Evolutionary conservation across 1,139 yeast species (phyloP).

Genomic region (Insectozyma bohioensis): DNA sequence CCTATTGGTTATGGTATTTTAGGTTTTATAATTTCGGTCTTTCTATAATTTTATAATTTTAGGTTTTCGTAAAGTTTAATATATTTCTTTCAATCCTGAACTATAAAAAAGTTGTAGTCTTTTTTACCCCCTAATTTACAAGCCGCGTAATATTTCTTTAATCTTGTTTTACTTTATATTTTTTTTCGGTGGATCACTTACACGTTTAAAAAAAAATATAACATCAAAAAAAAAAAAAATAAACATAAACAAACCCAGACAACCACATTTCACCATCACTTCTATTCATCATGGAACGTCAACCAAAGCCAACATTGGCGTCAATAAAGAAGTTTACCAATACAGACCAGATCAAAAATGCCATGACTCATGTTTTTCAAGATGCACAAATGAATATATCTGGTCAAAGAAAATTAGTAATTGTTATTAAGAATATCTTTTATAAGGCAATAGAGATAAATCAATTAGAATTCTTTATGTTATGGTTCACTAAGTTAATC

Average conservation of each 20-base stretch:
- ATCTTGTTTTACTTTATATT: too few relatives aligned
- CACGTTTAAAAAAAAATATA: background rate
- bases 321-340: slow-evolving; percentile 23
- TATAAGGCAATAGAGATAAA: slow-evolving; percentile 52
- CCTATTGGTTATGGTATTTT: too few relatives aligned
- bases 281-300: slow-evolving; percentile 6
- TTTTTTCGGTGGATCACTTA: too few relatives aligned
- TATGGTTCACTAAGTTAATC: slow-evolving; percentile 58
- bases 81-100: too few relatives aligned
- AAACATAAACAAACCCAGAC: slow-evolving; percentile 1
- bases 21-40: too few relatives aligned
- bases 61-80: too few relatives aligned
- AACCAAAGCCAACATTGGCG: slow-evolving; percentile 17
- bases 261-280: slow-evolving; percentile 1
- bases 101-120: too few relatives aligned
- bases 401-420: slow-evolving; percentile 74
- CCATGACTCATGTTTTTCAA: slow-evolving; percentile 72
- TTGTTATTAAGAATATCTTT: slow-evolving; percentile 61
- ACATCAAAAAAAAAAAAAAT: background rate
- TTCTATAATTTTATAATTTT: too few relatives aligned
- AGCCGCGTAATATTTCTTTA: too few relatives aligned
- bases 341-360: slow-evolving; percentile 31
- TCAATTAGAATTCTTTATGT: slow-evolving; percentile 57
- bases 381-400: slow-evolving; percentile 75
- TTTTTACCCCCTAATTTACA: background rate